These are phyloP conservation scores for Sophora flavescens DNA, from an alignment of 306 rosid species.

Conservation along the genomic window DNA sequence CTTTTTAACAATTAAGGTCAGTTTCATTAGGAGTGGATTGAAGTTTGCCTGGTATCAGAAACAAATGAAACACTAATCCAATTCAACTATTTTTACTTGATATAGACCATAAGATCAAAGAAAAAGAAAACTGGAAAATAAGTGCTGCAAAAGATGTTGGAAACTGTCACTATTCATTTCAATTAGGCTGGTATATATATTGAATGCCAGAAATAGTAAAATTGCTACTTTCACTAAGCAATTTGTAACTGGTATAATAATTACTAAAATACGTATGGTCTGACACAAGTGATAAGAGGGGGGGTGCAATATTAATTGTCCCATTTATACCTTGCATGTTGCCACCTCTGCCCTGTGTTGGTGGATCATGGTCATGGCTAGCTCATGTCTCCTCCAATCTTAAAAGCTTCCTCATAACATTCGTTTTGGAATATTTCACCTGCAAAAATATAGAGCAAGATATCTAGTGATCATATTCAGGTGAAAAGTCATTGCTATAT, in stretches of 20 bases:
- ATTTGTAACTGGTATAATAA: too few species aligned
- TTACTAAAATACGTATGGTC: constrained; percentile 2
- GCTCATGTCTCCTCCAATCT: background rate
- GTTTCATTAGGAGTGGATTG: constrained; percentile 21
- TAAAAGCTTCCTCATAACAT: background rate
- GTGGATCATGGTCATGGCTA: constrained; percentile 22
- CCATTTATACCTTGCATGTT: constrained; percentile 35
- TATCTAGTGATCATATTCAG: background rate
- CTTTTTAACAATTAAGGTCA: too few species aligned
- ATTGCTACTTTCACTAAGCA: too few species aligned
- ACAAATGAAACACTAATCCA: background rate
- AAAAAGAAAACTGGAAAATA: background rate
- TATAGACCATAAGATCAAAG: background rate
- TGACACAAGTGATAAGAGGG: constrained; percentile 31
- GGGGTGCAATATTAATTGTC: constrained; percentile 26
- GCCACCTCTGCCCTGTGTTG: constrained; percentile 7
- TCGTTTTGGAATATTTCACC: background rate
- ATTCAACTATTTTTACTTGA: background rate
- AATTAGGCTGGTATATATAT: too few species aligned
- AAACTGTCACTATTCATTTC: background rate
- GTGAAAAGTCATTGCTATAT: background rate
- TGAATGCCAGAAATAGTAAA: too few species aligned
- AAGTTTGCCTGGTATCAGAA: constrained; percentile 3
- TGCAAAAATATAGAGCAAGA: background rate
- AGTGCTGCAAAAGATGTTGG: too few species aligned